A percentile compares a stretch with the other conserved stretches of the same genome.
Evolutionary conservation across 2,329 filamentous ascomycete genomes (phyloP).

Genomic region (Fusarium sp.): DNA sequence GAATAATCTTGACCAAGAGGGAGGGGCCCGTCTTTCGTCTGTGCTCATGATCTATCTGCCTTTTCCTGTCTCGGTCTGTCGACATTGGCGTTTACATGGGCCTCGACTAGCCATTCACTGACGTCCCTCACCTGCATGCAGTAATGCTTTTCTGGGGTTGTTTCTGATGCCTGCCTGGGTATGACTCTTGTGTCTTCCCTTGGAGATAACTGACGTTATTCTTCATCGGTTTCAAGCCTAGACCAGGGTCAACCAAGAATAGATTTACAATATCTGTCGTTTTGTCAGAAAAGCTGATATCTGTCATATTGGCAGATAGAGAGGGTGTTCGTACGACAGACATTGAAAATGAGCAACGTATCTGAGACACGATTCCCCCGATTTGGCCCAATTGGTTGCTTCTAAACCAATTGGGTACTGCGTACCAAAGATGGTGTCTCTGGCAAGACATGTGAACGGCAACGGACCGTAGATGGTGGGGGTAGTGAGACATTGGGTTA

Average conservation of each 20-base stretch:
- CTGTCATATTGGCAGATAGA: background rate
- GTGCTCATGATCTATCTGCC: constrained; percentile 30
- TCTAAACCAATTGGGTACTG: constrained; percentile 18
- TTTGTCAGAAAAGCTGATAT: constrained; percentile 20
- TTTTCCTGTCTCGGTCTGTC: constrained; percentile 12
- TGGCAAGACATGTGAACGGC: constrained; percentile 44
- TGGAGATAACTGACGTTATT: constrained; percentile 1
- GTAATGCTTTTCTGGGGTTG: constrained; percentile 16
- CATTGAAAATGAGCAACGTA: constrained; percentile 18
- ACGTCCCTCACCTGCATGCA: constrained; percentile 17
- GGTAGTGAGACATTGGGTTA: constrained; percentile 25
- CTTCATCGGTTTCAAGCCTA: constrained; percentile 18
- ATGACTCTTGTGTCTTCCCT: constrained; percentile 36
- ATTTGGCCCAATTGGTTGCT: constrained; percentile 31
- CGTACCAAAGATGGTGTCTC: constrained; percentile 24
- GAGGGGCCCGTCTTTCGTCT: constrained; percentile 14
- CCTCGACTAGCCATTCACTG: constrained; percentile 21
- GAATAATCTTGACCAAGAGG: constrained; percentile 11
- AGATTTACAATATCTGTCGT: constrained; percentile 24
- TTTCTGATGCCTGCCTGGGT: constrained; percentile 36
- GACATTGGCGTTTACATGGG: constrained; percentile 13
- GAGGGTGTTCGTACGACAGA: constrained; percentile 9
- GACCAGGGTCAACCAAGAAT: constrained; percentile 16
- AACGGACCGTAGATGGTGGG: constrained; percentile 36
- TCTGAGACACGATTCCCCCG: constrained; percentile 43